Evolutionary conservation across 2,329 filamentous ascomycete species (phyloP), one percentile per base, ranked within the genome.

Genomic region (Ascochyta pisi): DNA sequence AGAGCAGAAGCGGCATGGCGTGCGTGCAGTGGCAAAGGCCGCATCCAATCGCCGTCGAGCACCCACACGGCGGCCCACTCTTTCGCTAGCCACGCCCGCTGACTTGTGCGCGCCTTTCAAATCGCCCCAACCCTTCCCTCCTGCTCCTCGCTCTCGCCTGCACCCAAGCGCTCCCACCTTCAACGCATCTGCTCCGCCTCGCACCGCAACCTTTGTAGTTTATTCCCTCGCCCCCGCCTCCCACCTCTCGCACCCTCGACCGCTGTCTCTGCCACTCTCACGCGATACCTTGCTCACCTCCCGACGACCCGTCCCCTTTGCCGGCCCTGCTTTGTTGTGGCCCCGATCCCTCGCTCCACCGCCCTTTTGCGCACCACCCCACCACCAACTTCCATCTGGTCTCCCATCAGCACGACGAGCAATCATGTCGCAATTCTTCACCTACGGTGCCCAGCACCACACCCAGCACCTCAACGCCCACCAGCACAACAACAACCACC

Each of bases 401-500:
- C 58, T 52, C 34, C 42, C 57, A 63, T 52, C 61, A 62, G 42
- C 58, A 62, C 51, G 37, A 34, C 50, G 61, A 50, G 50, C 64
- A 61, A 73, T 50, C 71, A 82, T 82, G 79, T 78, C 79, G 57
- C 79, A 76, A 52, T 74, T 72, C 76, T 81, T 81, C 72, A 79
- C 77, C 74, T 82, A 81, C 70, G 75, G 73, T 56, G 77, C 74
- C 42, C 77, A 77, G 50, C 76, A 80, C 65, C 80, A 81, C 66
- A 71, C 74, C 38, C 67, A 73, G 48, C 81, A 87, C 61, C 57
- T 70, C 77, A 81, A 78, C 82, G 54, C 82, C 81, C 67, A 81
- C 69, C 83, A 88, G 62, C 90, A 95, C 80, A 89, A 85, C 77
- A 56, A 51, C 47, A 56, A 56, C 47, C 53, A 56, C 79, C 90